phyloP scores from a whole-genome alignment of 495 filamentous ascomycete genomes.

The Penicillium angulare region DNA sequence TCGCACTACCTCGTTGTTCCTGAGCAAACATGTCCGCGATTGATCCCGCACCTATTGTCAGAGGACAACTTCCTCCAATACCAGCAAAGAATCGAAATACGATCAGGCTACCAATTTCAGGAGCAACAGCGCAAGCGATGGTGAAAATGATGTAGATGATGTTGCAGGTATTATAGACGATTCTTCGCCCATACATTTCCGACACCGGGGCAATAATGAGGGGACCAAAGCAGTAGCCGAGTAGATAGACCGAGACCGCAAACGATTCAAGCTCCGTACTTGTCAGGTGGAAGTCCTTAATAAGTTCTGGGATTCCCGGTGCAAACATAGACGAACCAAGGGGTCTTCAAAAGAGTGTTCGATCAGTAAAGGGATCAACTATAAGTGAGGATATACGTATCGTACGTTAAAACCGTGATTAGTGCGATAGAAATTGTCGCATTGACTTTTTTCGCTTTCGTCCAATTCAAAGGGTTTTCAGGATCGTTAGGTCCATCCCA shows the following conservation, averaged over 20 bases:
- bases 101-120: background rate
- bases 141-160: background rate
- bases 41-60: background rate
- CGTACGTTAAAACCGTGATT: constrained; percentile 56
- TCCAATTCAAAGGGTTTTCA: constrained; percentile 63
- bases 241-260: constrained; percentile 41
- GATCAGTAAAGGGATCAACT: constrained; percentile 9
- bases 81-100: background rate
- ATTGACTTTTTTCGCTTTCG: constrained; percentile 43
- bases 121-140: background rate
- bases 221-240: constrained; percentile 37
- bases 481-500: constrained; percentile 56
- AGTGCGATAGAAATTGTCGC: constrained; percentile 47
- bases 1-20: background rate
- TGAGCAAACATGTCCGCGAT: background rate
- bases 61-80: background rate
- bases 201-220: constrained; percentile 1
- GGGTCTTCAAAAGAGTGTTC: constrained; percentile 9
- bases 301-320: constrained; percentile 53
- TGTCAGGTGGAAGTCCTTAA: constrained; percentile 51
- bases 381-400: background rate
- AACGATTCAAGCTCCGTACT: constrained; percentile 31
- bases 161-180: background rate
- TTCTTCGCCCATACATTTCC: background rate
- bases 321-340: constrained; percentile 67